These are phyloP conservation scores for Neofusicoccum kwambonambiense DNA, from an alignment of 2,329 filamentous ascomycete species.

Conservation along the genomic window DNA sequence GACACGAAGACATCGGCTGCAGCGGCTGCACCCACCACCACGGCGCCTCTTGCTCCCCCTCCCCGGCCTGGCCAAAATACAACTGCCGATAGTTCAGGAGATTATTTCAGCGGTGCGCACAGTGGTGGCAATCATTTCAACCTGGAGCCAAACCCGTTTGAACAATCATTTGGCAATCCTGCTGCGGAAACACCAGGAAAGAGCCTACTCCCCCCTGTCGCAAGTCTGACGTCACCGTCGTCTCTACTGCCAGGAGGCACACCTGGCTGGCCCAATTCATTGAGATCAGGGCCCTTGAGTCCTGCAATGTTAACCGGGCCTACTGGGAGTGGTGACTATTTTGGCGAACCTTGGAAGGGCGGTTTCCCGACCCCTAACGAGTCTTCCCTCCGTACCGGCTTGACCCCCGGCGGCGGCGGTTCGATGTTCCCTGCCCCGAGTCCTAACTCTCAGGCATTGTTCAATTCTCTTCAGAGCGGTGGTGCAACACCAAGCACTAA, in stretches of 20 bases:
- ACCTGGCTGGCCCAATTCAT: constrained; percentile 74
- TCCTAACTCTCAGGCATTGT: constrained; percentile 80
- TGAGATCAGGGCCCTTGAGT: constrained; percentile 89
- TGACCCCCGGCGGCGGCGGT: constrained; percentile 91
- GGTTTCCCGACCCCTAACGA: constrained; percentile 96
- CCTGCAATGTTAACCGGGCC: constrained; percentile 95
- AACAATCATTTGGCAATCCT: constrained; percentile 79
- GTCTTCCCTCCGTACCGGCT: constrained; percentile 83
- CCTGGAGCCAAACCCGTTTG: constrained; percentile 93
- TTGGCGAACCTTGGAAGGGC: constrained; percentile 77
- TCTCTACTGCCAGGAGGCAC: constrained; percentile 73
- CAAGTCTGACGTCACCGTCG: constrained; percentile 78
- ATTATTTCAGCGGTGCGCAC: constrained; percentile 52
- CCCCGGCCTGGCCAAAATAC: constrained; percentile 44
- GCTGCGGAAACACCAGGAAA: constrained; percentile 76
- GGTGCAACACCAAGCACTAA: constrained; percentile 85
- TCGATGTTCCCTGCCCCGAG: constrained; percentile 96
- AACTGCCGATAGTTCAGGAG: constrained; percentile 24
- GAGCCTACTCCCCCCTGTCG: constrained; percentile 81
- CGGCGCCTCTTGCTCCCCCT: constrained; percentile 52
- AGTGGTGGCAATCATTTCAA: constrained; percentile 51
- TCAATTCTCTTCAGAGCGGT: constrained; percentile 74
- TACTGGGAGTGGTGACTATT: constrained; percentile 73
- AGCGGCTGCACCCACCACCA: constrained; percentile 38
- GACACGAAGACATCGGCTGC: constrained; percentile 31